A percentile compares a stretch with the other conserved stretches of the same genome.
phyloP scores from a whole-genome alignment of 2,329 filamentous ascomycete genomes.

The Ciborinia camelliae region DNA sequence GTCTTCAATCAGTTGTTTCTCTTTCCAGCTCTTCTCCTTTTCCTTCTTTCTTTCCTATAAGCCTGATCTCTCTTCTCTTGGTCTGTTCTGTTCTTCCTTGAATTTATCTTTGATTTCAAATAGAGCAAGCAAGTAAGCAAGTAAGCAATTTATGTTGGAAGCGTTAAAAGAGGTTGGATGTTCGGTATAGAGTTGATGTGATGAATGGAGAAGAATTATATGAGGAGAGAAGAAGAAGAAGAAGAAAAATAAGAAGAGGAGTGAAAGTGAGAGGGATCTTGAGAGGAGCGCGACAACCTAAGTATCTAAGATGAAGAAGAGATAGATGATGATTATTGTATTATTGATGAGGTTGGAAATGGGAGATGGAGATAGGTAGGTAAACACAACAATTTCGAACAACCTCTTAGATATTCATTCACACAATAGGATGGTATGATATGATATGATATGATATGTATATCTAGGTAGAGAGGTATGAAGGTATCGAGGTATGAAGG shows the following conservation, averaged over 20 bases:
- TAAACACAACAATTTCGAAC: not conserved
- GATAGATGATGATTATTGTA: not conserved
- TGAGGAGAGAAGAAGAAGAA: not conserved
- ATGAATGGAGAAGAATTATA: not conserved
- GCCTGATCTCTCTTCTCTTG: not conserved
- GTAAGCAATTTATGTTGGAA: not conserved
- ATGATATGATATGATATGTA: not conserved
- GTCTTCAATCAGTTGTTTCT: not conserved
- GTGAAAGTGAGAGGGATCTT: not conserved
- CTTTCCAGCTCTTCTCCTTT: not conserved
- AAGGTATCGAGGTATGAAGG: not conserved
- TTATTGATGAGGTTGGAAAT: not conserved
- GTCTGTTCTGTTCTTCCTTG: not conserved
- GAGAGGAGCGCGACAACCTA: not conserved
- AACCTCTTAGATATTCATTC: conserved; percentile 1
- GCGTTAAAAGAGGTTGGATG: not conserved
- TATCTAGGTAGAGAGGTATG: not conserved
- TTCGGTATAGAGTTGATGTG: not conserved
- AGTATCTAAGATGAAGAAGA: not conserved
- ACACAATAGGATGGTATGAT: not conserved
- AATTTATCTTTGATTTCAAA: not conserved
- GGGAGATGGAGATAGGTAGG: not conserved
- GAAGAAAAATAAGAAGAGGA: not conserved
- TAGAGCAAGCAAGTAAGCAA: not conserved
- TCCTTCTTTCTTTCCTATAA: not conserved